phyloP scores from a whole-genome alignment of 176 grass and related monocot genomes.

The Avena eriantha region DNA sequence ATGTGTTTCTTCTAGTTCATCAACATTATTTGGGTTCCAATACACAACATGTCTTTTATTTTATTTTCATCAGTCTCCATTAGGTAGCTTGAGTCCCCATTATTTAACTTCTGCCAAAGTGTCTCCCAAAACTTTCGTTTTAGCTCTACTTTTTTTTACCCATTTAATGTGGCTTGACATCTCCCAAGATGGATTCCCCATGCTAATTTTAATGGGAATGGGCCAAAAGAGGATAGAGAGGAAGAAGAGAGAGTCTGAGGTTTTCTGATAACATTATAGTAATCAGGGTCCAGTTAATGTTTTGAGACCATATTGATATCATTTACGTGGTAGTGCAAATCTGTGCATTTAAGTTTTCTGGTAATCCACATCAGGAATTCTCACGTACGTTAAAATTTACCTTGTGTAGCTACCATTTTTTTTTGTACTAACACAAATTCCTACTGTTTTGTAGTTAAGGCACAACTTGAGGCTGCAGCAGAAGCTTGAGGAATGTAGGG shows the following conservation, averaged over 20 bases:
- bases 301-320: neutral
- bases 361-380: neutral
- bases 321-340: constrained; percentile 6
- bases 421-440: neutral
- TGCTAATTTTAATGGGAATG: neutral
- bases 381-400: neutral
- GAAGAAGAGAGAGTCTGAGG: neutral
- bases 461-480: constrained; percentile 59
- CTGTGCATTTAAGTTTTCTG: neutral
- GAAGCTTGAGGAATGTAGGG: constrained; percentile 64
- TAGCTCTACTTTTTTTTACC: neutral
- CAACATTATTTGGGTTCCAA: neutral
- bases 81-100: neutral
- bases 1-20: constrained; percentile 14
- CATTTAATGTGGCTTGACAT: constrained; percentile 10
- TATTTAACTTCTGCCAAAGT: neutral
- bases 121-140: neutral
- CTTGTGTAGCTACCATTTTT: constrained; percentile 24
- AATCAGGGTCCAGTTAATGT: neutral
- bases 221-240: neutral
- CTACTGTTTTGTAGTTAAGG: constrained; percentile 35
- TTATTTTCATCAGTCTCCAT: neutral
- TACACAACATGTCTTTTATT: neutral
- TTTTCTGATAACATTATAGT: neutral
- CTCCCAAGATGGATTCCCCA: constrained; percentile 17